These are phyloP conservation scores for Pseudogymnoascus sp. DNA, from an alignment of 2,329 filamentous ascomycete genomes.

Conservation along the genomic window DNA sequence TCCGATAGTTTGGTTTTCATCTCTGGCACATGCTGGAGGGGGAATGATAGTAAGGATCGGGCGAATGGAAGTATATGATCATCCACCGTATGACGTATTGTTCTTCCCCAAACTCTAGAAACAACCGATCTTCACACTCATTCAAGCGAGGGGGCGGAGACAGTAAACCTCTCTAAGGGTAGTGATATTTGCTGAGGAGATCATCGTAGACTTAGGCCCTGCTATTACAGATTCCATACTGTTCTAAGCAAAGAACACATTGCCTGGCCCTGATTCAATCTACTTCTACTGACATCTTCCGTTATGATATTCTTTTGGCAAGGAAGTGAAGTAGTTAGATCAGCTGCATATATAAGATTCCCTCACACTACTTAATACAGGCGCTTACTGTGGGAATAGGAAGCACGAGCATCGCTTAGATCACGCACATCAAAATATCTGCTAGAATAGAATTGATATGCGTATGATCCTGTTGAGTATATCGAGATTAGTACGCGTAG, in stretches of 20 bases:
- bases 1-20: background rate
- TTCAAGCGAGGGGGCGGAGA: background rate
- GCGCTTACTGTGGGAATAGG: background rate
- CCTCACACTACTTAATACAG: background rate
- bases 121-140: background rate
- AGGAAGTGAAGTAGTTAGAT: background rate
- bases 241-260: too few species aligned
- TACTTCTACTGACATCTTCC: background rate
- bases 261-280: background rate
- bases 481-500: too few species aligned
- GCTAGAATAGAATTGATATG: background rate
- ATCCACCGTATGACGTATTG: too few species aligned
- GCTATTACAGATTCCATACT: background rate
- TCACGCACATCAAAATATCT: background rate
- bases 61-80: too few species aligned
- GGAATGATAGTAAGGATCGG: too few species aligned
- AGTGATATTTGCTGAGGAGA: background rate
- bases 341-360: background rate
- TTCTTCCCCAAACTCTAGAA: background rate
- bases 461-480: background rate
- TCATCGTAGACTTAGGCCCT: background rate
- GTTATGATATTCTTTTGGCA: background rate
- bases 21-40: background rate
- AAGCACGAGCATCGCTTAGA: background rate
- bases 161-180: background rate